Percentiles rank a stretch among this genome's conserved stretches.
Evolutionary conservation across 306 rosid genomes (phyloP).

Genomic region (Prunus campanulata): DNA sequence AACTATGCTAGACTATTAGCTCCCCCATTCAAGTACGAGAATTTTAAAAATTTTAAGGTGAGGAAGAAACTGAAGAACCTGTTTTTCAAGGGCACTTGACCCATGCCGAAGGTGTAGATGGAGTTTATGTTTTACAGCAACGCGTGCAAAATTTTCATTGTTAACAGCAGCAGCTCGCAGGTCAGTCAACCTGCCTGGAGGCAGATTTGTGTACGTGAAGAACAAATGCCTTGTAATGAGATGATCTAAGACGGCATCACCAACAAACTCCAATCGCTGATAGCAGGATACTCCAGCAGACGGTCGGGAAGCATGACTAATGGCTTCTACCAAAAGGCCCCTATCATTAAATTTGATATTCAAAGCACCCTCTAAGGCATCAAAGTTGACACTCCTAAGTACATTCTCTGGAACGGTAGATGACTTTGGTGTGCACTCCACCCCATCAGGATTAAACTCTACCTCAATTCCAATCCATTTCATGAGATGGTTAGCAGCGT

Average conservation of each 20-base stretch:
- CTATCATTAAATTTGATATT: slow-evolving; percentile 61
- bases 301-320: slow-evolving; percentile 97
- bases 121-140: slow-evolving; percentile 85
- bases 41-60: slow-evolving; percentile 4
- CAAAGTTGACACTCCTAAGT: slow-evolving; percentile 73
- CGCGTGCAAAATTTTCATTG: slow-evolving; percentile 98
- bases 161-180: slow-evolving; percentile 99
- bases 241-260: slow-evolving; percentile 97
- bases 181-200: slow-evolving; percentile 96
- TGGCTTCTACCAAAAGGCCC: slow-evolving; percentile 87
- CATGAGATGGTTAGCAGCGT: slow-evolving; percentile 93
- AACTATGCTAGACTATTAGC: background rate
- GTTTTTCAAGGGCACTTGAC: slow-evolving; percentile 89
- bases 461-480: slow-evolving; percentile 93
- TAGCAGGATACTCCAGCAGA: slow-evolving; percentile 97
- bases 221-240: slow-evolving; percentile 91
- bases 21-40: slow-evolving; percentile 17
- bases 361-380: slow-evolving; percentile 71
- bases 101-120: slow-evolving; percentile 95
- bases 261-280: slow-evolving; percentile 97
- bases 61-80: slow-evolving; percentile 43
- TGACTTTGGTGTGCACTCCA: slow-evolving; percentile 51
- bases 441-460: slow-evolving; percentile 73
- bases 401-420: slow-evolving; percentile 69
- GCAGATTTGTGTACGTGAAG: slow-evolving; percentile 88